Evolutionary conservation across 257 asterid species (phyloP).

Genomic region (Nemophila menziesii): DNA sequence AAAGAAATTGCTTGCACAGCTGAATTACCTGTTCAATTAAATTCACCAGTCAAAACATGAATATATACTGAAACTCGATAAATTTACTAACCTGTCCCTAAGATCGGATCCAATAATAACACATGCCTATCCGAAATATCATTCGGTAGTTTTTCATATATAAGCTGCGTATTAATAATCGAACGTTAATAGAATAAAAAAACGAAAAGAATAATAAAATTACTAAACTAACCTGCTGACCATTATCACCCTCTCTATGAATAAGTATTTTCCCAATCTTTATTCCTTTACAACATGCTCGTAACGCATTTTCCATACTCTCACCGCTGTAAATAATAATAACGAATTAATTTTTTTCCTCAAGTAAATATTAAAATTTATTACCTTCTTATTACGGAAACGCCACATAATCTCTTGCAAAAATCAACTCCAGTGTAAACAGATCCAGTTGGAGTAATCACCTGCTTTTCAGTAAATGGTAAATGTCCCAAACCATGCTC

Average conservation of each 20-base stretch:
- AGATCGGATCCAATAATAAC: slow-evolving; percentile 81
- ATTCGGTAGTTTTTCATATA: slow-evolving; percentile 82
- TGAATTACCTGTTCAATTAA: slow-evolving; percentile 69
- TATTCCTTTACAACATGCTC: slow-evolving; percentile 98
- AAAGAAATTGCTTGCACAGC: slow-evolving; percentile 89
- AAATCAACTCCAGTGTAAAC: slow-evolving; percentile 96
- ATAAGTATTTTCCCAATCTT: slow-evolving; percentile 96
- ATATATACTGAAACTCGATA: neutral
- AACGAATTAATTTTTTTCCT: no score
- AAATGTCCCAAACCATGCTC: slow-evolving; percentile 99
- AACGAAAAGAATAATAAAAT: neutral
- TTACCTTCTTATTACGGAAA: slow-evolving; percentile 91
- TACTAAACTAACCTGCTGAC: slow-evolving; percentile 74
- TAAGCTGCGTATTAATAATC: slow-evolving; percentile 44
- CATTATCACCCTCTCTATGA: slow-evolving; percentile 94
- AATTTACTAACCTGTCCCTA: slow-evolving; percentile 79
- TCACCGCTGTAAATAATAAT: slow-evolving; percentile 51
- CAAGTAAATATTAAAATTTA: no score
- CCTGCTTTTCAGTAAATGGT: slow-evolving; percentile 97
- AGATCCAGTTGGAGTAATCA: slow-evolving; percentile 86
- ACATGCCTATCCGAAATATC: slow-evolving; percentile 95
- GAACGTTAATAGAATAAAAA: slow-evolving; percentile 1
- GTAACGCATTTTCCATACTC: slow-evolving; percentile 87
- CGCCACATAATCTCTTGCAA: slow-evolving; percentile 95
- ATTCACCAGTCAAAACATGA: slow-evolving; percentile 2